Base-by-base conservation (phyloP, 768 basidiomycete species). In the Saitozyma podzolica region DNA sequence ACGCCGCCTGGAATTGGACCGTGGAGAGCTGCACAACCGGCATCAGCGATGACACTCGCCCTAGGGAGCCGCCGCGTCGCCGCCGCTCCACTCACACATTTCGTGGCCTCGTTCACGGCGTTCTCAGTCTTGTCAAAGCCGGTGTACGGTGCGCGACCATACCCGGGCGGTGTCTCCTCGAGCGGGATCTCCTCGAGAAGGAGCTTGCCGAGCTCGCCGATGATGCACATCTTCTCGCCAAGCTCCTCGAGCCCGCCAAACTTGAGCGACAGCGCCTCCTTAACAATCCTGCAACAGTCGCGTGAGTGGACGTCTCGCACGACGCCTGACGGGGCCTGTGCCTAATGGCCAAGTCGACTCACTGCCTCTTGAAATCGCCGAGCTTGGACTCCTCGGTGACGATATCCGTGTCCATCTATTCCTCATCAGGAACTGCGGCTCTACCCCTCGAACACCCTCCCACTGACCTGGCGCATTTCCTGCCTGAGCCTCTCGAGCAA, bases 201-300 rank as follows among this genome's bases (percentile, higher is more conserved):
- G 13, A 81, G 76, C 70, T 82, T 85, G 13, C 84, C 85, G 10
- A 84, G 74, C 49, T 84, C 82, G 14, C 84, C 84, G 37, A 83
- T 83, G 43, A 85, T 83, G 81, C 84, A 74, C 59, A 90, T 89
- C 80, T 91, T 94, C 80, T 93, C 89, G 57, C 88, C 89, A 60
- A 86, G 87, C 78, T 96, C 93, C 50, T 87, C 78, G 50, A 95
- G 79, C 7, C 90, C 92, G 20, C 91, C 91, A 74, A 94, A 93
- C 81, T 95, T 94, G 70, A 90, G 80, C 0, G 85, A 85, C 85
- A 95, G 86, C 81, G 87, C 89, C 49, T 84, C 82, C 65, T 85
- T 86, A 2, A 88, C 83, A 13, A 84, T 84, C 41, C 71, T 70
- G 50, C 20, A 5, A 8, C 10, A 55, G 57, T 62, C 67, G 59